A percentile compares a stretch with the other conserved stretches of the same genome.
Evolutionary conservation across 352 stramenopile species (phyloP).

Genomic region (Pythium diclinum): DNA sequence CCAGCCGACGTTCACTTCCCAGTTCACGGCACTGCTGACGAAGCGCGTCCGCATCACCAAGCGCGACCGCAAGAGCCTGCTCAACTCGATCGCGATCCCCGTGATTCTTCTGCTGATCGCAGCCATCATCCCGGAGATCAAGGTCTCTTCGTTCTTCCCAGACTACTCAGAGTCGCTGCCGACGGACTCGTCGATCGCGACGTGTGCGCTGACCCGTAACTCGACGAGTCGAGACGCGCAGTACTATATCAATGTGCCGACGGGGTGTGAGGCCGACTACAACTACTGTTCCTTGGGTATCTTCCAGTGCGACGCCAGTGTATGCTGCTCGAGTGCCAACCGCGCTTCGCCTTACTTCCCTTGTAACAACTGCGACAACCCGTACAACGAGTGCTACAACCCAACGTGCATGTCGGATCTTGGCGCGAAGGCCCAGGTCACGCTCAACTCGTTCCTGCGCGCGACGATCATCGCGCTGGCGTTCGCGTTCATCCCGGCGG

Average conservation of each 20-base stretch:
- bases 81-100: constrained; percentile 44
- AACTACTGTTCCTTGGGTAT: constrained; percentile 45
- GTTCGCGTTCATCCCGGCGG: constrained; percentile 46
- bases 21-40: constrained; percentile 46
- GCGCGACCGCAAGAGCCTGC: constrained; percentile 56
- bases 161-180: constrained; percentile 7
- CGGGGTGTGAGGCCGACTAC: constrained; percentile 12
- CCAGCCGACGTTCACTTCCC: constrained; percentile 32
- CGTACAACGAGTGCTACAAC: constrained; percentile 39
- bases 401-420: constrained; percentile 23
- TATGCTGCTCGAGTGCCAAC: constrained; percentile 41
- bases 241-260: constrained; percentile 8
- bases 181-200: no score
- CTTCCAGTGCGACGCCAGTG: constrained; percentile 40
- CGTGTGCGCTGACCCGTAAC: no score
- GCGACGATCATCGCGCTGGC: constrained; percentile 39
- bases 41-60: constrained; percentile 66
- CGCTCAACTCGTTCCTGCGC: constrained; percentile 43
- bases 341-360: constrained; percentile 42
- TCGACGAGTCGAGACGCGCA: background rate
- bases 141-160: constrained; percentile 52
- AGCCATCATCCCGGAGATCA: constrained; percentile 35
- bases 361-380: constrained; percentile 36
- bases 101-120: constrained; percentile 28
- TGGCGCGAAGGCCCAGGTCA: constrained; percentile 41